Conservation (phyloP, 1,284 basidiomycete species). For the Melampsora larici-populina region DNA sequence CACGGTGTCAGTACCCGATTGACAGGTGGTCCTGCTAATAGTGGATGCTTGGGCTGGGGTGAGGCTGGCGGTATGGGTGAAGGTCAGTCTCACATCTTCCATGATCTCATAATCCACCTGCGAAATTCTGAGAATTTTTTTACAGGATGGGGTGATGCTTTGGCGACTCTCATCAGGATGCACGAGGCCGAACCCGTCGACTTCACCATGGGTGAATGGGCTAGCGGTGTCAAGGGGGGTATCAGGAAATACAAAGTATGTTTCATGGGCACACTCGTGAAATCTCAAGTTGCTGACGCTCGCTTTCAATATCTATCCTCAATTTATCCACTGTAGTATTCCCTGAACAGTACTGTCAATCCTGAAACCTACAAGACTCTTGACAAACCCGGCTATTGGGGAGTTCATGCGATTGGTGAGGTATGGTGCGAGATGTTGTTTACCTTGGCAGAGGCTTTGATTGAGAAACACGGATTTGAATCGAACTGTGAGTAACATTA, state of each 20-base stretch:
- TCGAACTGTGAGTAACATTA: conserved; percentile 44
- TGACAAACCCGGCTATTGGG: conserved; percentile 86
- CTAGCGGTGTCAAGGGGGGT: conserved; percentile 70
- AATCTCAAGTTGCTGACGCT: neutral
- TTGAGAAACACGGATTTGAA: conserved; percentile 50
- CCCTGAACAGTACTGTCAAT: conserved; percentile 67
- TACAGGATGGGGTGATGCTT: conserved; percentile 74
- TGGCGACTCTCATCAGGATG: conserved; percentile 64
- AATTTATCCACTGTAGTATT: conserved; percentile 51
- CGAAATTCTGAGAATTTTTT: conserved; percentile 19
- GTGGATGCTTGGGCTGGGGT: conserved; percentile 88
- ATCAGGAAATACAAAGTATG: conserved; percentile 72
- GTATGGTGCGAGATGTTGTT: conserved; percentile 95
- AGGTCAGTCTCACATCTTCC: conserved; percentile 40
- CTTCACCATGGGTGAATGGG: conserved; percentile 84
- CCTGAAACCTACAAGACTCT: conserved; percentile 94
- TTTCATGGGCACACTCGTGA: neutral
- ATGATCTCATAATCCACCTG: neutral
- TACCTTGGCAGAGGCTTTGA: conserved; percentile 54
- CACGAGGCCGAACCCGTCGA: conserved; percentile 50
- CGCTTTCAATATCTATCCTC: neutral
- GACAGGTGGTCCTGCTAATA: conserved; percentile 89
- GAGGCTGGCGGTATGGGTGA: conserved; percentile 88
- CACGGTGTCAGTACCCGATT: conserved; percentile 90
- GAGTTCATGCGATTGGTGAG: conserved; percentile 76